A percentile compares a stretch with the other conserved stretches of the same genome.
phyloP scores from a whole-genome alignment of 1,139 yeast species.

The Scheffersomyces insectosa region DNA sequence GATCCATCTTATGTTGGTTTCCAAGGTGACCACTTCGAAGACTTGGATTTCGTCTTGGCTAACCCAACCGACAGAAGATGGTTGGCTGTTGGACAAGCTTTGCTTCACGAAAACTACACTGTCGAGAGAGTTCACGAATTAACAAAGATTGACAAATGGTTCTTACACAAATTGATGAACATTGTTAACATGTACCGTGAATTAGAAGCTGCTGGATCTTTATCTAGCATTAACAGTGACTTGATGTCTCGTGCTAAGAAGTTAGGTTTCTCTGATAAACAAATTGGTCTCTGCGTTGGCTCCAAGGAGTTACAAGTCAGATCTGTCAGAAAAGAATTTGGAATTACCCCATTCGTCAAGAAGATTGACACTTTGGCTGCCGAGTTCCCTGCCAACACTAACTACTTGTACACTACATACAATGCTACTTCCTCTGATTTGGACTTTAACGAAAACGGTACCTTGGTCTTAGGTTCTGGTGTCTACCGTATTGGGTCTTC shows the following conservation, averaged over 20 bases:
- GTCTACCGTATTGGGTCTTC: conserved; percentile 98
- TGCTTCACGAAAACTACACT: conserved; percentile 82
- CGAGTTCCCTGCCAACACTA: conserved; percentile 96
- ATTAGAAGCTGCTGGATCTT: conserved; percentile 62
- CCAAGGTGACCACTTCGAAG: conserved; percentile 84
- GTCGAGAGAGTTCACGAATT: conserved; percentile 91
- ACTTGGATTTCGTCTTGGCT: conserved; percentile 75
- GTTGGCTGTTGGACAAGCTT: conserved; percentile 97
- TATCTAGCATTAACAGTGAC: conserved; percentile 60
- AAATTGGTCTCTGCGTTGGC: conserved; percentile 76
- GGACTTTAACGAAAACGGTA: conserved; percentile 83
- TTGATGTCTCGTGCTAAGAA: conserved; percentile 81
- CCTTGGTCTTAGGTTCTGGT: conserved; percentile 95
- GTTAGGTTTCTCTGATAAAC: conserved; percentile 93
- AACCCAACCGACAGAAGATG: conserved; percentile 98
- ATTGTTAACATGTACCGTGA: conserved; percentile 86
- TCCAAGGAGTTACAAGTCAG: conserved; percentile 77
- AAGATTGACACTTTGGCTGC: conserved; percentile 98
- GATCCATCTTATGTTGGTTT: conserved; percentile 91
- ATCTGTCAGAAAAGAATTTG: conserved; percentile 70
- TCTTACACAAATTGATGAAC: conserved; percentile 86
- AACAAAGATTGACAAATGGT: conserved; percentile 95
- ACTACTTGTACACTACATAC: conserved; percentile 93
- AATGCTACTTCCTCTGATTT: conserved; percentile 88
- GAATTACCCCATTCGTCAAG: conserved; percentile 90